Conservation (phyloP, 2,329 filamentous ascomycete genomes). For the Truncatella angustata region DNA sequence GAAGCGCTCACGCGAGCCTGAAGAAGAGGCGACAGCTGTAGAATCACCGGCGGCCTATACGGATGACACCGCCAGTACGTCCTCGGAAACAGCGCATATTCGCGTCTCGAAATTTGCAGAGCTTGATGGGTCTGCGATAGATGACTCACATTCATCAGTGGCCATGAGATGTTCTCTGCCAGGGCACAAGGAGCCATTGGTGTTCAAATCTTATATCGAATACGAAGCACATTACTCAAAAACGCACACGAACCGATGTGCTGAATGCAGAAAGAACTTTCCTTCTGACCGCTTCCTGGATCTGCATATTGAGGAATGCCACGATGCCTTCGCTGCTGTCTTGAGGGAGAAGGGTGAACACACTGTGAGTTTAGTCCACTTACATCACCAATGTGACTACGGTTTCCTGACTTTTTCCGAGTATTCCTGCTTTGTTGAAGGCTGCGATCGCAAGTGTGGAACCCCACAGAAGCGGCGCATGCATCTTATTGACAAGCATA, state of each 20-base stretch:
- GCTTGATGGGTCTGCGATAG: conserved; percentile 47
- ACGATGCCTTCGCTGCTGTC: conserved; percentile 75
- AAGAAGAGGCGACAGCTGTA: conserved; percentile 40
- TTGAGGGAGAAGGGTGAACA: conserved; percentile 79
- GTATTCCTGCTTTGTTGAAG: conserved; percentile 88
- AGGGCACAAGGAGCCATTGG: conserved; percentile 68
- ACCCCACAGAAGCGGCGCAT: conserved; percentile 80
- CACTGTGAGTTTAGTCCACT: conserved; percentile 57
- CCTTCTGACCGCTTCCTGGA: conserved; percentile 77
- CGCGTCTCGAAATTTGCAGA: conserved; percentile 55
- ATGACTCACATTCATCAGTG: conserved; percentile 30
- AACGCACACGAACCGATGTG: conserved; percentile 79
- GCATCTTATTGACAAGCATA: conserved; percentile 92
- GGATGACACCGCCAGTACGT: conserved; percentile 9
- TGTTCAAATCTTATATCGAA: conserved; percentile 72
- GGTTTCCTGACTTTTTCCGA: conserved; percentile 29
- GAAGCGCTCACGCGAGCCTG: conserved; percentile 63
- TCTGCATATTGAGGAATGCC: conserved; percentile 87
- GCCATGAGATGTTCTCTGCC: conserved; percentile 80
- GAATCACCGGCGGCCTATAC: conserved; percentile 12
- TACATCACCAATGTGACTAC: conserved; percentile 14
- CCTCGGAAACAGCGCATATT: conserved; percentile 17
- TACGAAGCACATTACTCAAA: conserved; percentile 87
- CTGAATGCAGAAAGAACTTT: conserved; percentile 83
- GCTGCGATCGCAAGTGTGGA: conserved; percentile 80